These are phyloP conservation scores for Leishmania braziliensis DNA, from an alignment of 208 protist species.

Conservation along the genomic window DNA sequence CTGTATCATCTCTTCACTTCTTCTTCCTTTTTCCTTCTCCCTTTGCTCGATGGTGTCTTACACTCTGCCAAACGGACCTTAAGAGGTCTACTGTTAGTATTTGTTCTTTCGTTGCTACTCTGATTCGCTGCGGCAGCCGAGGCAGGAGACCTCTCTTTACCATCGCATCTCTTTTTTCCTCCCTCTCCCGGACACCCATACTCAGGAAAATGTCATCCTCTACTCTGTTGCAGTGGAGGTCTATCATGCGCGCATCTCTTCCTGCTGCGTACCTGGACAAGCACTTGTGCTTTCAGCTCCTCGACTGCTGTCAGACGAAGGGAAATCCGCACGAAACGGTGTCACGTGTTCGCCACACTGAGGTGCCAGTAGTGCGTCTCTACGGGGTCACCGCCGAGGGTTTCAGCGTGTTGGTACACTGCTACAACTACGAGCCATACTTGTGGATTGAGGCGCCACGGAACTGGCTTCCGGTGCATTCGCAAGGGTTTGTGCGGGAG, in stretches of 20 bases:
- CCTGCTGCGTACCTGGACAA: slow-evolving; percentile 46
- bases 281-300: slow-evolving; percentile 80
- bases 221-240: slow-evolving; percentile 32
- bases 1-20: not conserved
- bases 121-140: not conserved
- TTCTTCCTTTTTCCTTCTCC: slow-evolving; percentile 1
- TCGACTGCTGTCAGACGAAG: slow-evolving; percentile 90
- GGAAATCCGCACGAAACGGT: slow-evolving; percentile 61
- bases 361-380: slow-evolving; percentile 91
- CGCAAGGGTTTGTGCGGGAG: slow-evolving; percentile 66
- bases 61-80: not conserved
- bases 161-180: not conserved
- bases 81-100: too few species aligned
- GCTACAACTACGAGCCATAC: slow-evolving; percentile 97
- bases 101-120: not conserved
- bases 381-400: slow-evolving; percentile 94
- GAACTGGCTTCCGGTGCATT: slow-evolving; percentile 77
- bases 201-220: slow-evolving; percentile 19
- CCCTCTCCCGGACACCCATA: not conserved
- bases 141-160: not conserved
- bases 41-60: not conserved
- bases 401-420: slow-evolving; percentile 90
- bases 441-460: slow-evolving; percentile 93
- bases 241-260: slow-evolving; percentile 38
- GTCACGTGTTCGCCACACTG: slow-evolving; percentile 67